These are phyloP conservation scores for Letharia lupina DNA, from an alignment of 495 filamentous ascomycete genomes.

Conservation along the genomic window DNA sequence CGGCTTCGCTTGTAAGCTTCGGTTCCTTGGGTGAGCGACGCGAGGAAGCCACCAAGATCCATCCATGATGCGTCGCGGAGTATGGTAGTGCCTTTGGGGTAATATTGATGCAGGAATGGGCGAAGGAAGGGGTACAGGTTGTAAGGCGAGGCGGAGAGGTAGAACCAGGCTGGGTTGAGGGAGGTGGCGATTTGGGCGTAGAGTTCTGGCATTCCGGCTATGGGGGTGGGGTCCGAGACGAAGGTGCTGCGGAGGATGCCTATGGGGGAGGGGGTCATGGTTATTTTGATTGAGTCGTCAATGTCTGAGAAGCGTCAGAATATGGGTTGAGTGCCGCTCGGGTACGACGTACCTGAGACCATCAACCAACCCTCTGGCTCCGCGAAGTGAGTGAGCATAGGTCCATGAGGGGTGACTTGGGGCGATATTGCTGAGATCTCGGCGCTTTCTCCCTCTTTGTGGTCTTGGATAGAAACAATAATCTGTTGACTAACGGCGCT, in stretches of 20 bases:
- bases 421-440: conserved; percentile 35
- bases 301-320: conserved; percentile 50
- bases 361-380: conserved; percentile 77
- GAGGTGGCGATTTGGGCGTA: conserved; percentile 55
- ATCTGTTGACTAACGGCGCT: conserved; percentile 24
- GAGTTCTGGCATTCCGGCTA: conserved; percentile 74
- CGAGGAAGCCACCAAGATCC: conserved; percentile 70
- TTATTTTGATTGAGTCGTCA: conserved; percentile 93
- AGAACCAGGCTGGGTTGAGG: conserved; percentile 72
- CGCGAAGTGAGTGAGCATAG: conserved; percentile 61
- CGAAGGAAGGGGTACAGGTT: conserved; percentile 88
- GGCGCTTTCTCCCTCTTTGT: conserved; percentile 35
- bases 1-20: conserved; percentile 80
- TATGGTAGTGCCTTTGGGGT: conserved; percentile 68
- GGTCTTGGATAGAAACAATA: conserved; percentile 12
- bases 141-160: conserved; percentile 90
- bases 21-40: conserved; percentile 70
- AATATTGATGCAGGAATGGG: conserved; percentile 56
- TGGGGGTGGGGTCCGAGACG: conserved; percentile 58
- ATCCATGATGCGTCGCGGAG: conserved; percentile 83
- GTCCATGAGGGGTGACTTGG: conserved; percentile 38
- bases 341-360: conserved; percentile 54
- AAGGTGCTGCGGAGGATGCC: conserved; percentile 82
- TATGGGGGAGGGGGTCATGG: conserved; percentile 65
- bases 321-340: background rate